Conservation (phyloP, 805 yeast genomes). For the Lipomyces orientalis region DNA sequence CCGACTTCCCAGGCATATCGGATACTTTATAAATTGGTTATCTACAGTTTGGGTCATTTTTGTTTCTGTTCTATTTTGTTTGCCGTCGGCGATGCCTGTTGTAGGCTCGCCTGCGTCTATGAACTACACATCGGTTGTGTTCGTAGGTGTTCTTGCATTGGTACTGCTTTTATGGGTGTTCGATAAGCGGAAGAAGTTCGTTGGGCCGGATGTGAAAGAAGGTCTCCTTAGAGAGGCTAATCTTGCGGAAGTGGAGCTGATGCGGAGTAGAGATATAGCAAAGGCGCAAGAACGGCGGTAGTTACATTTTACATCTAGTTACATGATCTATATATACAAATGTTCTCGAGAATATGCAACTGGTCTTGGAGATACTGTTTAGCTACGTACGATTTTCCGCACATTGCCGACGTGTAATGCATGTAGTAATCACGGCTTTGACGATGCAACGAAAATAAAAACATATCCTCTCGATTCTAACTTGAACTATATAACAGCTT, state of each 20-base stretch:
- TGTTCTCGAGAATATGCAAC: background rate
- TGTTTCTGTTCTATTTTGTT: conserved; percentile 55
- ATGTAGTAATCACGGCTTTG: too few relatives aligned
- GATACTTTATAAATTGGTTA: conserved; percentile 15
- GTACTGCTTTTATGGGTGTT: conserved; percentile 53
- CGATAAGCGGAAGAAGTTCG: conserved; percentile 61
- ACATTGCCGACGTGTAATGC: background rate
- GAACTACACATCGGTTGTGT: conserved; percentile 61
- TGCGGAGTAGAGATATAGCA: background rate
- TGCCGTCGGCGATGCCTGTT: conserved; percentile 59
- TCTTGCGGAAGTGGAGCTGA: conserved; percentile 3
- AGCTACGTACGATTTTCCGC: background rate
- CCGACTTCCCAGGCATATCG: conserved; percentile 6
- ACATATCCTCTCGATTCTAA: background rate
- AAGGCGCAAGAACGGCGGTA: background rate
- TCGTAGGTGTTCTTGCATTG: conserved; percentile 50
- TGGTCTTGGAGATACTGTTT: background rate
- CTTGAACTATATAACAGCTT: background rate
- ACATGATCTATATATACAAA: too few relatives aligned
- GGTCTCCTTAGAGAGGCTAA: conserved; percentile 10
- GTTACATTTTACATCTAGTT: background rate
- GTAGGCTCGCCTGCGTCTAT: conserved; percentile 48
- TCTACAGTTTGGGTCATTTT: conserved; percentile 55
- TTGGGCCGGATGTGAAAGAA: conserved; percentile 45
- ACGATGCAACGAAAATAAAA: too few relatives aligned